These are phyloP conservation scores for Phytophthora nicotianae DNA, from an alignment of 352 stramenopile genomes.

Conservation along the genomic window DNA sequence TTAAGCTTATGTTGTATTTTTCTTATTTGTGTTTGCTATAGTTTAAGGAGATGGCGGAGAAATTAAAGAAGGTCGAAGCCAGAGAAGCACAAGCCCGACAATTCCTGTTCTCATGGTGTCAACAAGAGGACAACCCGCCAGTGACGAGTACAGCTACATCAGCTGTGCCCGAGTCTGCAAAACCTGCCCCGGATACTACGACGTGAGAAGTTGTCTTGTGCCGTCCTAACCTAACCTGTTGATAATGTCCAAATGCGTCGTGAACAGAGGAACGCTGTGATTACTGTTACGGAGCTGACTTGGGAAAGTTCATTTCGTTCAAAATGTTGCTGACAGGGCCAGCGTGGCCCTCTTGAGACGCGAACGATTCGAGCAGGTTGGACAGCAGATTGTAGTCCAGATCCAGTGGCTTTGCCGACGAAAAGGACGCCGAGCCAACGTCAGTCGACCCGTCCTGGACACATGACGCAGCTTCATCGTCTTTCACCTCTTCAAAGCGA, in stretches of 20 bases:
- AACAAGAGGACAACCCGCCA: constrained; percentile 23
- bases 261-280: no score
- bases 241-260: constrained; percentile 17
- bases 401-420: constrained; percentile 59
- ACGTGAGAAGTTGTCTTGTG: constrained; percentile 17
- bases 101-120: constrained; percentile 54
- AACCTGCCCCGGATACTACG: constrained; percentile 17
- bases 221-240: constrained; percentile 29
- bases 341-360: constrained; percentile 72
- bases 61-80: constrained; percentile 39
- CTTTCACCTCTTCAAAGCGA: constrained; percentile 31
- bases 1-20: not conserved
- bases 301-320: constrained; percentile 55
- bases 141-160: not conserved
- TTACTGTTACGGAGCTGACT: constrained; percentile 15
- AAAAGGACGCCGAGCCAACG: constrained; percentile 26
- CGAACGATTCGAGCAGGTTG: constrained; percentile 83
- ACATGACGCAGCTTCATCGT: constrained; percentile 3
- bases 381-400: constrained; percentile 86
- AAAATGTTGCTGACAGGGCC: constrained; percentile 82
- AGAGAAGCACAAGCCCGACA: constrained; percentile 48
- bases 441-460: constrained; percentile 12
- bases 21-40: constrained; percentile 13
- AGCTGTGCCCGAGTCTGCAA: constrained; percentile 1
- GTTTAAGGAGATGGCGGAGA: constrained; percentile 40